phyloP scores from a whole-genome alignment of 805 yeast species.

The Pichia manshurica region DNA sequence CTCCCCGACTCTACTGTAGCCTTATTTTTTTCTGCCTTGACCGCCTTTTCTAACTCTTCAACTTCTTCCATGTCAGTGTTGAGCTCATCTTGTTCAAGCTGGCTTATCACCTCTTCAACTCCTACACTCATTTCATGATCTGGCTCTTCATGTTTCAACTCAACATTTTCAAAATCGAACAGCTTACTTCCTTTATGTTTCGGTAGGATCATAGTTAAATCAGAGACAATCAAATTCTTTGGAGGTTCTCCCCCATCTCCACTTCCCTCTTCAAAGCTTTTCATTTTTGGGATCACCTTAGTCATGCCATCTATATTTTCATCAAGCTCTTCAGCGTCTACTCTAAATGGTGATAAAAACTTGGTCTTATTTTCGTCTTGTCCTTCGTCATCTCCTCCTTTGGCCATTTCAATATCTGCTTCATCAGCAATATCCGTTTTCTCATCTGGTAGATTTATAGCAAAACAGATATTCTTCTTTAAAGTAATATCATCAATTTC shows the following conservation, averaged over 20 bases:
- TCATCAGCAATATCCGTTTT: not conserved
- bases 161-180: slow-evolving; percentile 17
- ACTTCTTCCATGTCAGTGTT: not conserved
- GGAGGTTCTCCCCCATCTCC: slow-evolving; percentile 1
- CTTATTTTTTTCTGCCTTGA: not conserved
- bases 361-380: slow-evolving; percentile 3
- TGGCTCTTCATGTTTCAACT: slow-evolving; percentile 2
- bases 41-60: not conserved
- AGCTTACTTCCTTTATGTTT: slow-evolving; percentile 7
- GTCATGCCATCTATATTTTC: slow-evolving; percentile 27
- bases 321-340: slow-evolving; percentile 14
- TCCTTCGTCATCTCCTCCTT: slow-evolving; percentile 1
- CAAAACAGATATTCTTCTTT: slow-evolving; percentile 11
- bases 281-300: slow-evolving; percentile 21
- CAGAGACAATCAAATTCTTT: slow-evolving; percentile 21
- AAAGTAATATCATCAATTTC: slow-evolving; percentile 12
- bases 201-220: slow-evolving; percentile 37
- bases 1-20: not conserved
- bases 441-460: not conserved
- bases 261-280: slow-evolving; percentile 8
- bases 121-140: slow-evolving; percentile 1
- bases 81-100: not conserved
- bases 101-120: not conserved
- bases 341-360: slow-evolving; percentile 7
- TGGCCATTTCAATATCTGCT: not conserved